Evolutionary conservation across 192 early-diverging fungal genomes (phyloP), one percentile per base, ranked within the genome.

Genomic region (Coemansia sp.): DNA sequence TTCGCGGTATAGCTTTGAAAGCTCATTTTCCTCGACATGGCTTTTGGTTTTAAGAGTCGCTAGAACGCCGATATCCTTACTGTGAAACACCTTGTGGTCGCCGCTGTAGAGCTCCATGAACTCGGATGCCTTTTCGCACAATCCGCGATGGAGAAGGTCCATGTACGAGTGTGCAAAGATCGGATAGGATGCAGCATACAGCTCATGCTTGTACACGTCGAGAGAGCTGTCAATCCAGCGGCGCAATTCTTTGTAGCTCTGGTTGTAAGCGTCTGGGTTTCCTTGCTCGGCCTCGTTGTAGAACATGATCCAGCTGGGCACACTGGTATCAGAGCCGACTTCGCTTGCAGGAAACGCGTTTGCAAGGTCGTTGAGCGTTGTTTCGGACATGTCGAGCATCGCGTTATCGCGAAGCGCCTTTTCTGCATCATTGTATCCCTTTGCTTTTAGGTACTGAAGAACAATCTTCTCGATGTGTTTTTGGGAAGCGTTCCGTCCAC

Each of bases 141-240:
- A 60, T 33, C 69, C 78, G 36, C 78, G 72, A 50, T 50, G 41
- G 31, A 94, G 85, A 54, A 98, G 82, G 67, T 96, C 92, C 57
- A 99, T 76, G 80, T 93, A 97, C 23, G 87, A 79, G 76, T 97
- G 90, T 6, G 94, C 91, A 78, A 97, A 99, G 6, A 97, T 73
- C 7, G 97, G 97, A 67, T 88, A 97, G 9, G 96, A 81, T 2
- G 93, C 85, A 8, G 87, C 81, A 36, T 86, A 84, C 22, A 98
- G 82, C 82, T 97, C 95, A 48, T 89, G 81, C 88, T 95, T 93
- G 85, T 94, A 99, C 62, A 87, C 85, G 65, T 98, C 97, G 45
- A 99, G 83, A 6, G 94, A 98, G 59, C 90, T 90, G 53, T 98
- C 93, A 41, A 98, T 89, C 93, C 92, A 97, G 37, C 85, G 82